Evolutionary conservation across 768 basidiomycete species (phyloP).

Genomic region (Cyathus striatus): DNA sequence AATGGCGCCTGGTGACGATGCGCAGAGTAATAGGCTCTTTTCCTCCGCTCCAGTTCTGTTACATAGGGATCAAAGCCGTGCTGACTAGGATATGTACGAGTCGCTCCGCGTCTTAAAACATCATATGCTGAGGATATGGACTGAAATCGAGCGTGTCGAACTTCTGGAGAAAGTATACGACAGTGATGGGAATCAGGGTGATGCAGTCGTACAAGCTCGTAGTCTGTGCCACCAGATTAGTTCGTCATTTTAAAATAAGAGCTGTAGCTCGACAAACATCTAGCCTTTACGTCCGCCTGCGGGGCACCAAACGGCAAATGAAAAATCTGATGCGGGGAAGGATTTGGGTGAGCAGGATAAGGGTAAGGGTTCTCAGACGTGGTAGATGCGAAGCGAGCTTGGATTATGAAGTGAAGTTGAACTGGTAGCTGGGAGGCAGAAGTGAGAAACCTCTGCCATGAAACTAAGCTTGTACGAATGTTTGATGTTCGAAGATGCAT

Average conservation of each 20-base stretch:
- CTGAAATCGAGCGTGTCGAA: constrained; percentile 59
- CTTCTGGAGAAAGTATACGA: constrained; percentile 30
- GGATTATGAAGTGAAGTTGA: background rate
- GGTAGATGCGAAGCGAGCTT: background rate
- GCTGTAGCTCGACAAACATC: constrained; percentile 43
- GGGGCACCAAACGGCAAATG: constrained; percentile 53
- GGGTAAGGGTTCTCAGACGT: constrained; percentile 21
- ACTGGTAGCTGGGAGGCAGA: background rate
- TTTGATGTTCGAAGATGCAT: no score
- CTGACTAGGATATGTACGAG: constrained; percentile 2
- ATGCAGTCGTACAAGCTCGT: constrained; percentile 65
- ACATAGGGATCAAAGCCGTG: constrained; percentile 33
- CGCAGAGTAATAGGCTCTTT: constrained; percentile 33
- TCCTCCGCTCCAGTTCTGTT: constrained; percentile 47
- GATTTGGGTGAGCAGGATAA: constrained; percentile 47
- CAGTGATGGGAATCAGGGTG: constrained; percentile 62
- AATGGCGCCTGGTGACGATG: constrained; percentile 28
- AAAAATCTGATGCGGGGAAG: constrained; percentile 71
- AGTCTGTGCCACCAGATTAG: no score
- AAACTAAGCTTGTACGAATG: no score
- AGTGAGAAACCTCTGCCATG: background rate
- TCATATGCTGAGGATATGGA: constrained; percentile 64
- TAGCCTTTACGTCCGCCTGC: constrained; percentile 56
- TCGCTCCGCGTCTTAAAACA: constrained; percentile 20
- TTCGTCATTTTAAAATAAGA: background rate